phyloP scores from a whole-genome alignment of 179 eudicot species.

The Sideroxylon spinosum region DNA sequence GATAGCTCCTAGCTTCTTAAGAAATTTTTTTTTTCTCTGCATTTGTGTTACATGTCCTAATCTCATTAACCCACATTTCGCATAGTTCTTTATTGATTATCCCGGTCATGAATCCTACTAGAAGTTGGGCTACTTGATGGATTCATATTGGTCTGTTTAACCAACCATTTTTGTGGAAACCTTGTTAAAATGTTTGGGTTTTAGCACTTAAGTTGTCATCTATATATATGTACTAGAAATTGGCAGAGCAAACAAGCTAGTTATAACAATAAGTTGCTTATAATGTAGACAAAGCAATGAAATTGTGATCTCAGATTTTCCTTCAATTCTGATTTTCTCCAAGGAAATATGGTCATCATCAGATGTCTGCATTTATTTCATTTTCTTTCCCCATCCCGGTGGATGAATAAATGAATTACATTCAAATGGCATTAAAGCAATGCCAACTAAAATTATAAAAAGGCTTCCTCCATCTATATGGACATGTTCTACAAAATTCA shows the following conservation, averaged over 20 bases:
- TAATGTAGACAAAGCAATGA: not conserved
- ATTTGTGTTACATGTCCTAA: not conserved
- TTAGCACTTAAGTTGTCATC: not conserved
- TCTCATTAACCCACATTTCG: not conserved
- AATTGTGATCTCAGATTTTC: not conserved
- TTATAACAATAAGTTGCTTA: not conserved
- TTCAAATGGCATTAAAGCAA: too few relatives aligned
- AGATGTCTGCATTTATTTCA: not conserved
- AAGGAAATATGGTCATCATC: too few relatives aligned
- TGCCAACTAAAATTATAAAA: too few relatives aligned
- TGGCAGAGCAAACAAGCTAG: too few relatives aligned
- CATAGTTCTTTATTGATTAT: constrained; percentile 34
- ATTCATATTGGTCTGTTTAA: constrained; percentile 68
- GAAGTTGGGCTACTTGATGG: constrained; percentile 99
- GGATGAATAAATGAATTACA: too few relatives aligned
- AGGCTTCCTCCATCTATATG: too few relatives aligned
- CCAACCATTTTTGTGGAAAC: not conserved
- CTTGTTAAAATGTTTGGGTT: not conserved
- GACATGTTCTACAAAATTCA: too few relatives aligned
- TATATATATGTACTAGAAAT: too few relatives aligned
- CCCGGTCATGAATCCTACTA: constrained; percentile 86
- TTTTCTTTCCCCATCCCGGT: not conserved
- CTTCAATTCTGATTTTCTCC: not conserved
- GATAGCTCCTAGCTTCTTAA: not conserved
- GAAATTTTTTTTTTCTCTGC: constrained; percentile 1